Base-by-base conservation (phyloP, 1,139 yeast genomes). In the Arxiozyma bovina region DNA sequence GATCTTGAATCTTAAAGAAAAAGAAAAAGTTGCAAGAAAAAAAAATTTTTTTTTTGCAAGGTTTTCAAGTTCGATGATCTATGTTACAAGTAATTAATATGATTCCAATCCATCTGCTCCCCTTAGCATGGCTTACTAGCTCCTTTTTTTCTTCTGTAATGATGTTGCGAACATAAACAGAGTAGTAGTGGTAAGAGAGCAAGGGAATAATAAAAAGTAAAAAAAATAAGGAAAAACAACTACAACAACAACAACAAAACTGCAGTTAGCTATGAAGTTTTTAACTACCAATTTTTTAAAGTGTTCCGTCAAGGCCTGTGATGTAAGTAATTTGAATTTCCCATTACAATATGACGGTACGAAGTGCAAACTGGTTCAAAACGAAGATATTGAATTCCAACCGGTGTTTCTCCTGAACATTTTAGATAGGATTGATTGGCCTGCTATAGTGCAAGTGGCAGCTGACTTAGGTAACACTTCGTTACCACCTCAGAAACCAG, bases 221-320 rank as follows among this genome's bases (percentile, higher is more conserved):
- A 20, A 5, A 20, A 17, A 18, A 42, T 17, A 42, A n/a, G 15
- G 27, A 43, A 17, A 21, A 43, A 17, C n/a, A n/a, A n/a, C n/a
- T n/a, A n/a, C n/a, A n/a, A n/a, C n/a, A n/a, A n/a, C n/a, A n/a
- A n/a, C n/a, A n/a, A n/a, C n/a, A 9, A 21, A 22, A 15, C 25
- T 8, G 17, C 27, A 22, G n/a, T 11, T 15, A 44, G 15, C 11
- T 41, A 91, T 93, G 99, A 93, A 93, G 74, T 84, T 93, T 65
- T 75, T 93, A 47, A 91, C 99, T 40, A 88, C 98, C 46, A 93
- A 94, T 71, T 94, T 93, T 70, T 95, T 93, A 58, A 90, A 87
- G 70, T 93, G 99, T 71, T 93, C 98, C 0, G 87, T 90, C 58
- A 84, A 86, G 65, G 67, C 82, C 6, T 93, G 99, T 67, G 88